Base-by-base conservation (phyloP, 331 rosid genomes). In the Pyrus hybrid region DNA sequence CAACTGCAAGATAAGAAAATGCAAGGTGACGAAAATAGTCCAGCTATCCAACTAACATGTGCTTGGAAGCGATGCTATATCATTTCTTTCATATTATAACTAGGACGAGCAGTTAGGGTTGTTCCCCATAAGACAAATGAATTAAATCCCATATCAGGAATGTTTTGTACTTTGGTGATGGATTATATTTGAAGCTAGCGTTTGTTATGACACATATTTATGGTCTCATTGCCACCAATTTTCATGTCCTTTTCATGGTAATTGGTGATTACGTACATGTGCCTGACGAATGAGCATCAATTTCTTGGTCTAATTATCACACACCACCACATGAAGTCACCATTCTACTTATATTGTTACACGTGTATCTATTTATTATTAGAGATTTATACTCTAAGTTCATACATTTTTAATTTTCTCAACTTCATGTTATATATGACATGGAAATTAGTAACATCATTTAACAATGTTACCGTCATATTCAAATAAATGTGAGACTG, bases 51-150 rank as follows among this genome's bases (percentile, higher is more conserved):
- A 72, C 76, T 58, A 37, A 58, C 68, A 58, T 37, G 76, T 23
- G 56, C 57, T 35, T 23, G 33, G 45, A 47, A 33, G 25, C 29
- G 16, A 35, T 11, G 65, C 21, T 54, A n/a, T 21, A 58, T 14
- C 33, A 9, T 58, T 41, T 35, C 22, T 7, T 71, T 7, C 9
- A 8, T n/a, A 25, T 54, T n/a, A 57, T 45, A 75, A 58, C 63
- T 72, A 70, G 72, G 56, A 49, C 56, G 84, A 74, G 84, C 74
- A 61, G 88, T 80, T 88, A 47, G 75, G 64, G 65, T 35, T 43
- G 72, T 77, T 69, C 72, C 68, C 45, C 11, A 5, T 4, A 66
- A 14, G 80, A 76, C 68, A 78, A 64, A 8, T 69, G 60, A 13
- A 37, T 57, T 22, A 35, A 73, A 75, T 43, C 72, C 67, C 74